Evolutionary conservation across 1,284 basidiomycete species (phyloP).

Genomic region (Takashimella tepidaria): DNA sequence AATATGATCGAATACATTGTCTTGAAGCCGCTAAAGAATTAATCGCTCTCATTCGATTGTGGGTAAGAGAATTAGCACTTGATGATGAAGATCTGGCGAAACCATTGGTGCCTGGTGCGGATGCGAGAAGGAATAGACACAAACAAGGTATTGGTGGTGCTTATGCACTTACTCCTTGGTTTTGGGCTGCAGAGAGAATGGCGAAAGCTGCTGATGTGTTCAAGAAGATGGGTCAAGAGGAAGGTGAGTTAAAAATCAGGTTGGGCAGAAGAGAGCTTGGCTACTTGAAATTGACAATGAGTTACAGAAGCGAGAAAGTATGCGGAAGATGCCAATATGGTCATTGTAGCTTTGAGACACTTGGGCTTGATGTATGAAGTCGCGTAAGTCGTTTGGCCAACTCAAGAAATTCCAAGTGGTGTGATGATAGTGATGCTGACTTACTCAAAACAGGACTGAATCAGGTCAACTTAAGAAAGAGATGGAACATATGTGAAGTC

Average conservation of each 20-base stretch:
- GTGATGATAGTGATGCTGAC: background rate
- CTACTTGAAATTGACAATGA: background rate
- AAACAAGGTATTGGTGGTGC: conserved; percentile 10
- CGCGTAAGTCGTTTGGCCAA: conserved; percentile 6
- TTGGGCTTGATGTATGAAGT: background rate
- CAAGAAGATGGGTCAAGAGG: background rate
- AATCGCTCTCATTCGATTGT: background rate
- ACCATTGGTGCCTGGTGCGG: background rate
- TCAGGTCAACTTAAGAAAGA: background rate
- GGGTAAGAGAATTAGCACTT: background rate
- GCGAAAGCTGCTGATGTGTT: conserved; percentile 2
- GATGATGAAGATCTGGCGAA: background rate
- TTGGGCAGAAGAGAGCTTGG: background rate
- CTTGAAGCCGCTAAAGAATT: background rate
- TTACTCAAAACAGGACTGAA: background rate
- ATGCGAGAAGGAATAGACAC: background rate
- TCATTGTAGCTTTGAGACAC: conserved; percentile 6
- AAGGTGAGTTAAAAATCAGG: conserved; percentile 2
- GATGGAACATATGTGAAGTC: background rate
- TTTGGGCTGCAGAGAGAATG: conserved; percentile 6
- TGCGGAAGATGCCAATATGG: conserved; percentile 5
- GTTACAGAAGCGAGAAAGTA: conserved; percentile 8
- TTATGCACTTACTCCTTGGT: conserved; percentile 8
- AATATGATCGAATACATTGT: background rate
- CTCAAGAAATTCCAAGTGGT: background rate